phyloP scores from a whole-genome alignment of 1,284 basidiomycete species.

The Athelia psychrophila region DNA sequence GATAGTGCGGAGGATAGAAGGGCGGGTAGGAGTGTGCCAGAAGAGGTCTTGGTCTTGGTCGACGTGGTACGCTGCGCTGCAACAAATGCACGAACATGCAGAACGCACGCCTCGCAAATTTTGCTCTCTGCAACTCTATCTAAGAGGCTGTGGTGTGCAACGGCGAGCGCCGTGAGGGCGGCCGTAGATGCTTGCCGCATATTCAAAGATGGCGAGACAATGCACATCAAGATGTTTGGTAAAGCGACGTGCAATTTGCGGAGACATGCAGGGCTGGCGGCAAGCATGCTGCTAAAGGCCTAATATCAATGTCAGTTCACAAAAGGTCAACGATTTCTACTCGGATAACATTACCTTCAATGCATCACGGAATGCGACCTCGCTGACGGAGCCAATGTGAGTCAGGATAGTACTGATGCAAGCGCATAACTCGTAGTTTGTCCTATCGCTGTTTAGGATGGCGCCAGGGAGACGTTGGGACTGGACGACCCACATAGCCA shows the following conservation, averaged over 20 bases:
- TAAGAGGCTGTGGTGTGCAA: too few species aligned
- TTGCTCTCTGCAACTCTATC: conserved; percentile 9
- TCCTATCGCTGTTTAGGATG: conserved; percentile 9
- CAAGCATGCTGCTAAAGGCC: conserved; percentile 40
- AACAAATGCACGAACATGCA: conserved; percentile 26
- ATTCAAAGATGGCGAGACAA: conserved; percentile 29
- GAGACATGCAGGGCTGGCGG: conserved; percentile 29
- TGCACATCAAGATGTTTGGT: conserved; percentile 30
- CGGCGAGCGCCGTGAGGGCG: conserved; percentile 20
- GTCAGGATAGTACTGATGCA: conserved; percentile 14
- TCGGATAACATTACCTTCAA: conserved; percentile 34
- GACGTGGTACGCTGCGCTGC: conserved; percentile 20
- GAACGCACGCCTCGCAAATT: conserved; percentile 32
- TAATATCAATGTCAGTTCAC: conserved; percentile 22
- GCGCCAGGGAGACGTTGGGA: conserved; percentile 41
- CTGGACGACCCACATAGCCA: conserved; percentile 48
- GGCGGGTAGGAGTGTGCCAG: background rate
- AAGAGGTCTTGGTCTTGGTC: too few species aligned
- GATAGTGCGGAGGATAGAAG: conserved; percentile 8
- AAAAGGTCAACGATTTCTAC: too few species aligned
- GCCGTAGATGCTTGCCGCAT: conserved; percentile 36
- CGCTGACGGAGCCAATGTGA: conserved; percentile 29
- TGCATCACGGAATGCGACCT: conserved; percentile 37
- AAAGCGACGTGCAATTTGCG: conserved; percentile 30
- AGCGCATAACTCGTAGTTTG: too few species aligned